A percentile compares a stretch with the other conserved stretches of the same genome.
Evolutionary conservation across 1,284 basidiomycete species (phyloP).

Genomic region (Exsudoporus floridanus): DNA sequence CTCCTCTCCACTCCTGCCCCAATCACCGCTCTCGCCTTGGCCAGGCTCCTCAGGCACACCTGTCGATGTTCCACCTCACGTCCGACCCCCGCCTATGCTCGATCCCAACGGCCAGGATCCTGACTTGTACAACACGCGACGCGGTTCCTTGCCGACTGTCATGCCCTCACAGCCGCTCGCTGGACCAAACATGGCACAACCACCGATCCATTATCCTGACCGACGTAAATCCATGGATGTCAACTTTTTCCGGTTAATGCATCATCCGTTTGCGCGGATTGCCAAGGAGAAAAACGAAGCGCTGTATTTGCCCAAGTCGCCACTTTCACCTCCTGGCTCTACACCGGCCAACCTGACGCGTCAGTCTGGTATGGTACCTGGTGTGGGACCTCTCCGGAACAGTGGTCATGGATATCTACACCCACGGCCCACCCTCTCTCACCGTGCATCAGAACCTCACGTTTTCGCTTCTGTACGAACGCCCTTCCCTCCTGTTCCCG

Average conservation of each 20-base stretch:
- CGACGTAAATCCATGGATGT: constrained; percentile 62
- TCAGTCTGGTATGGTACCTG: constrained; percentile 10
- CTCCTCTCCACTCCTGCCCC: constrained; percentile 40
- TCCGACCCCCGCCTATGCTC: constrained; percentile 14
- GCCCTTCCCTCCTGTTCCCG: constrained; percentile 31
- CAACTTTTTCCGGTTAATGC: constrained; percentile 56
- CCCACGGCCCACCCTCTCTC: constrained; percentile 38
- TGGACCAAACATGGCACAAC: constrained; percentile 17
- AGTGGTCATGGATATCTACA: constrained; percentile 24
- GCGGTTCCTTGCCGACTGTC: constrained; percentile 54
- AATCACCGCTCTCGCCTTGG: constrained; percentile 40
- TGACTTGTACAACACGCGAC: constrained; percentile 31
- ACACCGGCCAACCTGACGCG: constrained; percentile 30
- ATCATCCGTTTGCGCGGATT: constrained; percentile 61
- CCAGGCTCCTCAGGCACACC: constrained; percentile 38
- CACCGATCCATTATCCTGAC: constrained; percentile 32
- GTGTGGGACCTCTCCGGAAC: constrained; percentile 25
- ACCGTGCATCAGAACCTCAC: constrained; percentile 46
- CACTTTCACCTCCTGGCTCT: constrained; percentile 33
- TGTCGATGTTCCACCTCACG: constrained; percentile 26
- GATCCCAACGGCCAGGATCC: constrained; percentile 24
- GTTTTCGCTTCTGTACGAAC: constrained; percentile 35
- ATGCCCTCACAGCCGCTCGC: constrained; percentile 40
- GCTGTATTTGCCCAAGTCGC: constrained; percentile 42
- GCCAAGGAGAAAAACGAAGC: constrained; percentile 56